These are phyloP conservation scores for Arxiozyma telluris DNA, from an alignment of 1,139 yeast genomes.

Conservation along the genomic window DNA sequence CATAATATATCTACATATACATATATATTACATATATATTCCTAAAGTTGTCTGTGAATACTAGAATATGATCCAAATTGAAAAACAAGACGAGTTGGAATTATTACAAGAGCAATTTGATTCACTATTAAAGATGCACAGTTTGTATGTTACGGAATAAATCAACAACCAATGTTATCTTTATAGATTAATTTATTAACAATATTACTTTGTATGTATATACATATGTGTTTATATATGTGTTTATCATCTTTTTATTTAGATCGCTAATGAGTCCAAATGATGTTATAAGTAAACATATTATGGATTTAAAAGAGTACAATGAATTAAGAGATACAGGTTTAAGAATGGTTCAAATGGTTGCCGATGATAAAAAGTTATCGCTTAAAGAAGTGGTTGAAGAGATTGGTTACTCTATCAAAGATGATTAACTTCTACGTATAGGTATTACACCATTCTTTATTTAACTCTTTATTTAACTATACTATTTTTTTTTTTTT, in stretches of 20 bases:
- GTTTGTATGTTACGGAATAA: background rate
- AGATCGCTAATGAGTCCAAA: constrained; percentile 6
- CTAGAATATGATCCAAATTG: background rate
- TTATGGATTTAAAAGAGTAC: constrained; percentile 24
- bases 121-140: background rate
- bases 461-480: too few relatives aligned
- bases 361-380: constrained; percentile 26
- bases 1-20: too few relatives aligned
- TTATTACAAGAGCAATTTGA: background rate
- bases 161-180: background rate
- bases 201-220: too few relatives aligned
- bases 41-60: background rate
- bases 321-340: constrained; percentile 31
- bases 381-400: constrained; percentile 23
- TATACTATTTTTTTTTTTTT: too few relatives aligned
- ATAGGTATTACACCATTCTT: background rate
- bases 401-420: constrained; percentile 25
- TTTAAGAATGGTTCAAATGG: constrained; percentile 22
- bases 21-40: too few relatives aligned
- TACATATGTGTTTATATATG: background rate
- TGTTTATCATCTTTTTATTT: background rate
- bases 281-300: constrained; percentile 16
- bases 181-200: background rate
- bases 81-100: background rate
- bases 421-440: constrained; percentile 9